Percentiles rank a stretch among this genome's conserved stretches.
These are phyloP conservation scores for Tillandsia fasciculata DNA, from an alignment of 176 grass and related monocot genomes.

Conservation along the genomic window DNA sequence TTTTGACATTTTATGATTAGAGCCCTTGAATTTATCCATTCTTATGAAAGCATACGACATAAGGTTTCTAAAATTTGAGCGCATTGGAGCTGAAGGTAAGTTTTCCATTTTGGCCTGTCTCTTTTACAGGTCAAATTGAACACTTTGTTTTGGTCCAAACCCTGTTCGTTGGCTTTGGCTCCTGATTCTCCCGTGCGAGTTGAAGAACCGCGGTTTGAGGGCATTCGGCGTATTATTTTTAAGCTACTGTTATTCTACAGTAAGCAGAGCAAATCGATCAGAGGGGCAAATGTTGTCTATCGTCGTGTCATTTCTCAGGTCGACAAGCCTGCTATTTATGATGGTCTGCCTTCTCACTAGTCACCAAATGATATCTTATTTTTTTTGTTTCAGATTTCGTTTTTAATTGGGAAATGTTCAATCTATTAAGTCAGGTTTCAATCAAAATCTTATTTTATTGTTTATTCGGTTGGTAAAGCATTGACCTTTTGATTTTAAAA, in stretches of 20 bases:
- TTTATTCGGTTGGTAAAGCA: too few species aligned
- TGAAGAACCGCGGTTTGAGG: conserved; percentile 59
- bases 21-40: neutral
- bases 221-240: conserved; percentile 59
- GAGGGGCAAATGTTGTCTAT: conserved; percentile 88
- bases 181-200: conserved; percentile 67
- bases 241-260: conserved; percentile 87
- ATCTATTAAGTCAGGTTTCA: too few species aligned
- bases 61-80: neutral
- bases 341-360: conserved; percentile 49
- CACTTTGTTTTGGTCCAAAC: conserved; percentile 87
- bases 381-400: neutral
- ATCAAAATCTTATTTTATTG: too few species aligned
- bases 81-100: neutral
- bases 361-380: neutral
- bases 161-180: conserved; percentile 74
- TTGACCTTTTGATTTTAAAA: too few species aligned
- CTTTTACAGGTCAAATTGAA: conserved; percentile 61
- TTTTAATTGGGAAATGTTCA: neutral
- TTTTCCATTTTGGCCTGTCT: neutral
- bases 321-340: conserved; percentile 68
- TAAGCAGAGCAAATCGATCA: conserved; percentile 92
- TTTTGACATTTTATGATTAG: neutral
- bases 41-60: neutral
- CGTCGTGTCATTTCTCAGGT: conserved; percentile 76